Evolutionary conservation across 805 yeast species (phyloP).

Genomic region (Ogataea corticis): DNA sequence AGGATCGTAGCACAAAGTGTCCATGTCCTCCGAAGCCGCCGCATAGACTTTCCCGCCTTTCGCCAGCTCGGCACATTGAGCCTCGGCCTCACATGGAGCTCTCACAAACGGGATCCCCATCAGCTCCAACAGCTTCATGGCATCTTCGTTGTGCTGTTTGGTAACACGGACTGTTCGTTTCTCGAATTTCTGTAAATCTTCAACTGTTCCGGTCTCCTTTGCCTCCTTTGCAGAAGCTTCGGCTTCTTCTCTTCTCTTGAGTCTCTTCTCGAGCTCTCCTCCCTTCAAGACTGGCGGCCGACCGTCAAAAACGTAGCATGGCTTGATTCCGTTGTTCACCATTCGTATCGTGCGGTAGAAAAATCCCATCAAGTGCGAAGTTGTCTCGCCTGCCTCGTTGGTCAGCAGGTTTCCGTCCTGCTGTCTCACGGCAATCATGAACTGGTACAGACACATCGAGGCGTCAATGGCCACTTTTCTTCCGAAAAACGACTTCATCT

Average conservation of each 20-base stretch:
- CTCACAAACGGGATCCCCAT: constrained; percentile 96
- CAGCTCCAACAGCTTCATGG: constrained; percentile 70
- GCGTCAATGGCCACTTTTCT: constrained; percentile 97
- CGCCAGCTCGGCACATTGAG: constrained; percentile 95
- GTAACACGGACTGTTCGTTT: constrained; percentile 89
- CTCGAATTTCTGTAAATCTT: constrained; percentile 73
- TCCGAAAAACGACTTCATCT: constrained; percentile 85
- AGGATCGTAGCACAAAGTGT: constrained; percentile 89
- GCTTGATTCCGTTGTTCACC: constrained; percentile 92
- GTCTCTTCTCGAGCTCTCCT: constrained; percentile 87
- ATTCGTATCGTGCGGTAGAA: constrained; percentile 89
- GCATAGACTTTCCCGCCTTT: constrained; percentile 90
- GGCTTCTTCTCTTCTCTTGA: constrained; percentile 80
- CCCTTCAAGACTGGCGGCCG: constrained; percentile 94
- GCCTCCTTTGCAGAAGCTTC: constrained; percentile 69
- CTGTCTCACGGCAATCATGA: constrained; percentile 93
- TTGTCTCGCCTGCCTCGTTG: constrained; percentile 87
- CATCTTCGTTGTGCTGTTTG: constrained; percentile 90
- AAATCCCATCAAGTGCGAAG: constrained; percentile 93
- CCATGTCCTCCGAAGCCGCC: constrained; percentile 99
- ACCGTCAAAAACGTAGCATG: constrained; percentile 96
- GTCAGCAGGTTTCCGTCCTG: constrained; percentile 94
- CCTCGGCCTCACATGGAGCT: constrained; percentile 99
- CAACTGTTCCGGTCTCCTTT: constrained; percentile 77
- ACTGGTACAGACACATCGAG: constrained; percentile 96